phyloP scores from a whole-genome alignment of 805 yeast genomes.

The Candida morakotiae region DNA sequence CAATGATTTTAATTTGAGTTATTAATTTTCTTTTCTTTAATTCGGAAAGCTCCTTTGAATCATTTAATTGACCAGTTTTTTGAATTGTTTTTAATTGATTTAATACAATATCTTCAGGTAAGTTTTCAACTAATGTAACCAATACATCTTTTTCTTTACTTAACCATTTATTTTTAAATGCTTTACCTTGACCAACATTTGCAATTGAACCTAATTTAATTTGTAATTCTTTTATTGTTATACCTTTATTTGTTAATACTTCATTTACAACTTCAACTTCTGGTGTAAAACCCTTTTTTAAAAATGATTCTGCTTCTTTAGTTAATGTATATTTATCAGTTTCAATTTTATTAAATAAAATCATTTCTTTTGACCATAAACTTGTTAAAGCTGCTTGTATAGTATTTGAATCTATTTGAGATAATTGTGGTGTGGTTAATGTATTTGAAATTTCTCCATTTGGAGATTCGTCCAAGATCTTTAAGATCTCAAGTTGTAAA shows the following conservation, averaged over 20 bases:
- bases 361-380: slow-evolving; percentile 77
- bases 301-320: slow-evolving; percentile 76
- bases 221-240: slow-evolving; percentile 73
- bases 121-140: slow-evolving; percentile 52
- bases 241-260: slow-evolving; percentile 67
- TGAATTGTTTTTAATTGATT: slow-evolving; percentile 56
- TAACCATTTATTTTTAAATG: slow-evolving; percentile 97
- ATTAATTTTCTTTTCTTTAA: slow-evolving; percentile 92
- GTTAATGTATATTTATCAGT: slow-evolving; percentile 72
- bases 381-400: slow-evolving; percentile 85
- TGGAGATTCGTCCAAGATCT: slow-evolving; percentile 51
- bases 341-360: slow-evolving; percentile 69
- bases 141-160: slow-evolving; percentile 80
- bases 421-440: slow-evolving; percentile 51
- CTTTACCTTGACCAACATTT: slow-evolving; percentile 92
- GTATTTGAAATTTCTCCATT: slow-evolving; percentile 64
- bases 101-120: slow-evolving; percentile 67
- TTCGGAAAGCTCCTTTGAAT: slow-evolving; percentile 70
- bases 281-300: slow-evolving; percentile 74
- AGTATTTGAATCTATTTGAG: slow-evolving; percentile 57
- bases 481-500: slow-evolving; percentile 58
- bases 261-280: slow-evolving; percentile 76
- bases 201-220: slow-evolving; percentile 78
- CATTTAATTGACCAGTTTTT: slow-evolving; percentile 50
- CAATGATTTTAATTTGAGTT: slow-evolving; percentile 62